Base-by-base conservation (phyloP, 1,284 basidiomycete genomes). In the Pseudozyma tsukubaensis region DNA sequence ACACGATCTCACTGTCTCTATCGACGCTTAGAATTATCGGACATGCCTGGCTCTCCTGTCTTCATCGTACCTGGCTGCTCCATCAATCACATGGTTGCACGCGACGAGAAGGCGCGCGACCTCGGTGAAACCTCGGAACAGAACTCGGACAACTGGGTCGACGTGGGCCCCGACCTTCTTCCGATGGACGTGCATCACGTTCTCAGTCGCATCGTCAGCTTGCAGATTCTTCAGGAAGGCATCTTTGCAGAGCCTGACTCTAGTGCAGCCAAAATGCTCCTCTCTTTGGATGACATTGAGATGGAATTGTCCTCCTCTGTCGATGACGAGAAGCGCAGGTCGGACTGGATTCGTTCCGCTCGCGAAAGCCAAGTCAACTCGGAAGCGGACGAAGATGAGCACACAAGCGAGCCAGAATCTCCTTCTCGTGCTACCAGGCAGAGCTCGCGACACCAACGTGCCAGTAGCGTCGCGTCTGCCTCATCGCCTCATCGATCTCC, bases 41-140 rank as follows among this genome's bases (percentile, higher is more conserved):
- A 49, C 24, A 32, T 77, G 7, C 47, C 60, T 29, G 60, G 64
- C 16, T 40, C 35, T 5, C 74, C 74, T 4, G 64, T 63, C 21
- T 77, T 77, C 29, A 57, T 77, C 13, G 74, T 74, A 16, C 74
- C 74, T 1, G 63, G 68, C 32, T 77, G 74, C 60, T 73, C 74
- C 6, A 70, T 77, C 55, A 59, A 61, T 35, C 56, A 71, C 48
- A 62, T 66, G n/a, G 49, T 53, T n/a, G 60, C 65, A 3, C 39
- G 34, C 5, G 39, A 50, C 10, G 74, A 77, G 43, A 53, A 48
- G 18, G 74, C 74, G 5, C 40, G 29, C 3, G 74, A 73, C 19
- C 21, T 73, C 9, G 72, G 74, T 19, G 45, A 50, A 7, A 59
- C 66, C 3, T 45, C 59, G 12, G 60, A 68, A 16, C 49, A 58